Evolutionary conservation across 2,329 filamentous ascomycete species (phyloP), one percentile per base, ranked within the genome.

Genomic region (Penicillium glabrum): DNA sequence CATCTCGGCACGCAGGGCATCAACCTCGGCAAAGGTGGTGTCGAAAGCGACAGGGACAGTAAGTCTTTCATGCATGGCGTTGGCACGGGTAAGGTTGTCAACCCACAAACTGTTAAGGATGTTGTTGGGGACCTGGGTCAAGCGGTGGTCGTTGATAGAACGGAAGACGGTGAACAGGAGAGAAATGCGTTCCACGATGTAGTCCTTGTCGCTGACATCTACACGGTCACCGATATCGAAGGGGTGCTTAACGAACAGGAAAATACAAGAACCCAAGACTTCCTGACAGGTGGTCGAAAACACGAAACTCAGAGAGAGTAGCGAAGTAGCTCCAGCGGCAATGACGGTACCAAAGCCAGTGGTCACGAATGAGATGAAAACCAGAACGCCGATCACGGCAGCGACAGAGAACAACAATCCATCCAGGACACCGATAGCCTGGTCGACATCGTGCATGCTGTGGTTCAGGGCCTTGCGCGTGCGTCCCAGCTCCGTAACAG

Each of bases 171-270:
- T 96, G 79, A 92, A 98, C 3, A 99, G 82, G 29, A 99, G 83
- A 2, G 93, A 96, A 67, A 98, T 98, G 72, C 93, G 90, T 75
- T 98, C 92, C 11, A 99, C 95, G 5, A 91, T 82, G 65, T 96
- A 86, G 65, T 86, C 82, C 62, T 88, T 82, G 14, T 73, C 73
- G 51, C 73, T 78, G 61, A 98, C 89, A 67, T 97, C 92, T 44
- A 98, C 90, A 26, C 95, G 88, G 73, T 99, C 95, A 59, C 93
- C 93, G 23, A 98, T 92, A 72, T 99, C 95, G 73, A 90, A 98
- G 0, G 95, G 93, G 73, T 99, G 95, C 80, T 99, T 99, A 80
- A 98, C 91, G 69, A 99, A 99, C 1, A 99, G 80, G 80, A 99
- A 99, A 69, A 99, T 96, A 79, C 93, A 98, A 37, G 93, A 97